Conservation (phyloP, 371 early-diverging fungal genomes). For the Mucor plumbeus region DNA sequence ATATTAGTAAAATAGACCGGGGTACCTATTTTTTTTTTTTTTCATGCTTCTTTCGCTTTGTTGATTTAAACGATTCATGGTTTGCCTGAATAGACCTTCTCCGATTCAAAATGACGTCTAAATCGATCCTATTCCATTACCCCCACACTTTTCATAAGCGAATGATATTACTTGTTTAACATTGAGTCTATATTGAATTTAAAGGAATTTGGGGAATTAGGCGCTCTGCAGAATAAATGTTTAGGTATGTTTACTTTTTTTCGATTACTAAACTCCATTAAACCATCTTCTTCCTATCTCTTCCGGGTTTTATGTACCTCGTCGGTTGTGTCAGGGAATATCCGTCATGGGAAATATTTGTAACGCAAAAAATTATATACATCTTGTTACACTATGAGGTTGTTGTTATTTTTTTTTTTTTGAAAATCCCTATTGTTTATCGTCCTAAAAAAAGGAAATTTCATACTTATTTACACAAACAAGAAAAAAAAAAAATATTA, state of each 20-base stretch:
- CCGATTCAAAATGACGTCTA: conserved; percentile 13
- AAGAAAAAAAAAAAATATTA: too few relatives aligned
- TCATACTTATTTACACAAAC: too few relatives aligned
- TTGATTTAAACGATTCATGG: conserved; percentile 4
- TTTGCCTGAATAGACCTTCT: background rate
- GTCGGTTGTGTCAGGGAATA: background rate
- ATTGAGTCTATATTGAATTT: background rate
- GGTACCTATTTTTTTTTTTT: conserved; percentile 5
- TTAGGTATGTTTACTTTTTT: background rate
- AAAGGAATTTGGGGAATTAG: background rate
- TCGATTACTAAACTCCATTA: background rate
- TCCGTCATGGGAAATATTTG: background rate
- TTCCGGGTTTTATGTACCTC: background rate
- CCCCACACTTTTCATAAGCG: conserved; percentile 8
- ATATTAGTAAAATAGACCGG: conserved; percentile 14
- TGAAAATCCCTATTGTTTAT: too few relatives aligned
- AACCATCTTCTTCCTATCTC: background rate
- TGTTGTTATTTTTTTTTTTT: too few relatives aligned
- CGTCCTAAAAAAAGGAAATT: too few relatives aligned
- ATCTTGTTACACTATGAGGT: too few relatives aligned
- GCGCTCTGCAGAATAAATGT: background rate
- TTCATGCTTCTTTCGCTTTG: conserved; percentile 8
- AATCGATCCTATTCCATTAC: background rate
- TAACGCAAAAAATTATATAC: background rate
- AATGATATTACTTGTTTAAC: background rate